Percentiles rank a stretch among this genome's conserved stretches.
phyloP scores from a whole-genome alignment of 139 green algal genomes.

The Closterium sp. region DNA sequence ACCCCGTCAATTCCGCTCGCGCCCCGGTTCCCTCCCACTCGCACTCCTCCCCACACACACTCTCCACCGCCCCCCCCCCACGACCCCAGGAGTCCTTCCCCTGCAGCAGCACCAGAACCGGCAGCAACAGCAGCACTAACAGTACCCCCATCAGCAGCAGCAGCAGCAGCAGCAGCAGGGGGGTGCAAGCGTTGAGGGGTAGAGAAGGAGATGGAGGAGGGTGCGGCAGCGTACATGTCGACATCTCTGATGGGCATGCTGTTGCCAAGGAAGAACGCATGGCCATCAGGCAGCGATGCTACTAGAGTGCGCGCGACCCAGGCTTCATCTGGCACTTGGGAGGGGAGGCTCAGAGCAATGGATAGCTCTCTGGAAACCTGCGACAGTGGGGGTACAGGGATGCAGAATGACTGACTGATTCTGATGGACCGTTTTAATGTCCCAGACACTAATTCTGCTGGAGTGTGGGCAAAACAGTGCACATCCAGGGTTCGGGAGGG shows the following conservation, averaged over 20 bases:
- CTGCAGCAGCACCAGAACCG: background rate
- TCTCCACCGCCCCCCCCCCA: background rate
- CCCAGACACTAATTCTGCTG: too few species aligned
- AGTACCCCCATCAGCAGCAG: background rate
- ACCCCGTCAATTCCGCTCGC: constrained; percentile 97
- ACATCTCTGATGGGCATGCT: constrained; percentile 97
- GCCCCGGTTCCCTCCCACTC: constrained; percentile 83
- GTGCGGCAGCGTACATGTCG: constrained; percentile 82
- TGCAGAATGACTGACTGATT: too few species aligned
- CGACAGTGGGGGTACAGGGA: background rate
- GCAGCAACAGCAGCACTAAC: background rate
- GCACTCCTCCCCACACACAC: background rate
- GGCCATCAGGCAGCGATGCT: constrained; percentile 59
- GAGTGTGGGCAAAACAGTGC: too few species aligned
- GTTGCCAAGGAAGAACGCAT: constrained; percentile 94
- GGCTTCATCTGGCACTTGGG: constrained; percentile 34
- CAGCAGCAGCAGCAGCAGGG: background rate
- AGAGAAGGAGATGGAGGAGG: background rate
- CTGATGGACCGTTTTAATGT: too few species aligned
- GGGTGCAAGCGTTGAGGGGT: background rate
- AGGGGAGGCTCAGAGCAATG: background rate
- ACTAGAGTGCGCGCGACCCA: constrained; percentile 57
- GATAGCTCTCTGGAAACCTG: background rate
- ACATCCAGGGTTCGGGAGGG: too few species aligned
- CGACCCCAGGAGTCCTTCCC: background rate